phyloP scores from a whole-genome alignment of 352 stramenopile genomes.

The Globisporangium mamillatum region DNA sequence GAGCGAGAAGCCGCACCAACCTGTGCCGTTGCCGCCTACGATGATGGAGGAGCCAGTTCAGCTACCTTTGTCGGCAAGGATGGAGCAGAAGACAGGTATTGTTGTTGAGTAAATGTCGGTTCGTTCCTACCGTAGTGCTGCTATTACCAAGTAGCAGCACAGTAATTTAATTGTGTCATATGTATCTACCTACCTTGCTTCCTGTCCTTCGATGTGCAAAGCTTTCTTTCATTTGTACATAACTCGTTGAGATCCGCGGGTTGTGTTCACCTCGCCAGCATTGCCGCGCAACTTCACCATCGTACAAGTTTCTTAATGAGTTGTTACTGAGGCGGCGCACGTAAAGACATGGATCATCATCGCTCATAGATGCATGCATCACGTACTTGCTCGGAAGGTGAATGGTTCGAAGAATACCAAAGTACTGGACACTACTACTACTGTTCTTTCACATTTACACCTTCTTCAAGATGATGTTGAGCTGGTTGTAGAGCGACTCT shows the following conservation, averaged over 20 bases:
- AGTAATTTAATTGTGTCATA: slow-evolving; percentile 11
- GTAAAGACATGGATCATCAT: neutral
- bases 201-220: neutral
- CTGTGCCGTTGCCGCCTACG: neutral
- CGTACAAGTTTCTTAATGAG: neutral
- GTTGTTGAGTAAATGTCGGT: slow-evolving; percentile 6
- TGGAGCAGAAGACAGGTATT: neutral
- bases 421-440: neutral
- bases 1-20: slow-evolving; percentile 25
- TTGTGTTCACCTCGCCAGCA: neutral
- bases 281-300: neutral
- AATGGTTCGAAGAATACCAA: neutral
- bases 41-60: neutral
- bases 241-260: neutral
- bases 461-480: slow-evolving; percentile 86
- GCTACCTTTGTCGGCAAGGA: neutral
- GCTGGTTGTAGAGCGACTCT: slow-evolving; percentile 72
- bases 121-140: neutral
- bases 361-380: neutral
- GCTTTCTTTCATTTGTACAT: neutral
- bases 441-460: slow-evolving; percentile 29
- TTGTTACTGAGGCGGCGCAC: neutral
- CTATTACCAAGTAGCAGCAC: neutral
- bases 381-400: neutral
- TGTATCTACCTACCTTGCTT: neutral